These are phyloP conservation scores for Phytophthora kernoviae DNA, from an alignment of 352 stramenopile species.

Conservation along the genomic window DNA sequence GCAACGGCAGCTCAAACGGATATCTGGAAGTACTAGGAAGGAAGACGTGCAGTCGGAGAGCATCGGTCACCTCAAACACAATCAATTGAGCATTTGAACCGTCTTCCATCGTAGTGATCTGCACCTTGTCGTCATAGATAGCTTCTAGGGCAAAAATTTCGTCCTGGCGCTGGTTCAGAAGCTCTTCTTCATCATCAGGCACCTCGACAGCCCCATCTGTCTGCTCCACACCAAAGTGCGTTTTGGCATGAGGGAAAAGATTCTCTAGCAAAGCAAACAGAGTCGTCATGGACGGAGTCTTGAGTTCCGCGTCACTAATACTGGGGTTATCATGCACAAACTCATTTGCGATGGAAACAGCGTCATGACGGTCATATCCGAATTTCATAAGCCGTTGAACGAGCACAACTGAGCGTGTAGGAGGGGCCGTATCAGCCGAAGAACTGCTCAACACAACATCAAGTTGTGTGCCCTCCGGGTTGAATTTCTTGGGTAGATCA, in stretches of 20 bases:
- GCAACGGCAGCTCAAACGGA: conserved; percentile 73
- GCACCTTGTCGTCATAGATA: conserved; percentile 83
- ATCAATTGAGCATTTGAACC: conserved; percentile 34
- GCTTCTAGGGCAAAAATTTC: conserved; percentile 82
- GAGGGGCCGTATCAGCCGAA: conserved; percentile 11
- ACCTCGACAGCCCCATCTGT: conserved; percentile 13
- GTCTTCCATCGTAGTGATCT: conserved; percentile 30
- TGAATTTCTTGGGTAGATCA: conserved; percentile 85
- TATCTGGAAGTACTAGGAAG: conserved; percentile 59
- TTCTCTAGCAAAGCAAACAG: conserved; percentile 46
- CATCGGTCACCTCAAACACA: conserved; percentile 52
- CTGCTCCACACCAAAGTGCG: conserved; percentile 38
- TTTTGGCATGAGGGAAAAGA: conserved; percentile 53
- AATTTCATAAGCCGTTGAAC: conserved; percentile 81
- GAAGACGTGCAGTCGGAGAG: conserved; percentile 60
- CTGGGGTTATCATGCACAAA: conserved; percentile 31
- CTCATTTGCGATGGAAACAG: conserved; percentile 49
- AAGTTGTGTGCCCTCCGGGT: conserved; percentile 89
- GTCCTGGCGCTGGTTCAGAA: conserved; percentile 61
- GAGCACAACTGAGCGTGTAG: conserved; percentile 41
- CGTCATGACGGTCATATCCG: conserved; percentile 70
- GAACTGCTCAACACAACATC: conserved; percentile 67
- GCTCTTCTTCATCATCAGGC: conserved; percentile 42
- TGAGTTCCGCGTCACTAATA: conserved; percentile 35
- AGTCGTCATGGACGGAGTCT: conserved; percentile 39